Evolutionary conservation across 139 green algal genomes (phyloP).

Genomic region (Auxenochlorella pyrenoidosa): DNA sequence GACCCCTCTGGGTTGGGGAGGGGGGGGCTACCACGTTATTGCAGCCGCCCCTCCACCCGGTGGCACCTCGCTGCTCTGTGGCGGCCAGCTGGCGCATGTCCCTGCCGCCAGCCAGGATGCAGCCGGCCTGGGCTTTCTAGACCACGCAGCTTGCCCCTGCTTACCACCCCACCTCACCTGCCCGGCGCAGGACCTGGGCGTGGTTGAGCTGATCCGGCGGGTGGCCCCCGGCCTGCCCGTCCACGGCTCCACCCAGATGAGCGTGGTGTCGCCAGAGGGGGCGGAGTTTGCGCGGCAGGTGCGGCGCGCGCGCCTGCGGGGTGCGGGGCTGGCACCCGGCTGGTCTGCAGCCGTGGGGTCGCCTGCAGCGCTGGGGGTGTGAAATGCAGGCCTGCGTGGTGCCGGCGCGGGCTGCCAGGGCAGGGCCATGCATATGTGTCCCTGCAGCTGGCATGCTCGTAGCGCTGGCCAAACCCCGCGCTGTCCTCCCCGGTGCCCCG

Average conservation of each 20-base stretch:
- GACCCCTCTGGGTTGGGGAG: too few relatives aligned
- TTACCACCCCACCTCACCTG: background rate
- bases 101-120: too few relatives aligned
- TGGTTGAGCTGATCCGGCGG: constrained; percentile 66
- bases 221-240: constrained; percentile 75
- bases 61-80: background rate
- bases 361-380: background rate
- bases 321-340: too few relatives aligned
- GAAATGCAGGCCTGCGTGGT: too few relatives aligned
- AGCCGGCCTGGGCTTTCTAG: too few relatives aligned
- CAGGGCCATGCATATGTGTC: too few relatives aligned
- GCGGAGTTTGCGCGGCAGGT: constrained; percentile 62
- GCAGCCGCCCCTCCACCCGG: too few relatives aligned
- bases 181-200: constrained; percentile 71
- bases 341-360: background rate
- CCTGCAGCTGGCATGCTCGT: too few relatives aligned
- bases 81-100: background rate
- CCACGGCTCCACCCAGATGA: constrained; percentile 83
- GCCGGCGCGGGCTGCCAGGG: too few relatives aligned
- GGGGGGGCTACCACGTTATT: too few relatives aligned
- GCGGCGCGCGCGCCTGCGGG: background rate
- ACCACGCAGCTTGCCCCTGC: too few relatives aligned
- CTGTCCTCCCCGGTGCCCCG: background rate
- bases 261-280: constrained; percentile 71
- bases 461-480: background rate